Percentiles rank a stretch among this genome's conserved stretches.
These are phyloP conservation scores for Casuarina cunninghamiana DNA, from an alignment of 306 rosid genomes.

Conservation along the genomic window DNA sequence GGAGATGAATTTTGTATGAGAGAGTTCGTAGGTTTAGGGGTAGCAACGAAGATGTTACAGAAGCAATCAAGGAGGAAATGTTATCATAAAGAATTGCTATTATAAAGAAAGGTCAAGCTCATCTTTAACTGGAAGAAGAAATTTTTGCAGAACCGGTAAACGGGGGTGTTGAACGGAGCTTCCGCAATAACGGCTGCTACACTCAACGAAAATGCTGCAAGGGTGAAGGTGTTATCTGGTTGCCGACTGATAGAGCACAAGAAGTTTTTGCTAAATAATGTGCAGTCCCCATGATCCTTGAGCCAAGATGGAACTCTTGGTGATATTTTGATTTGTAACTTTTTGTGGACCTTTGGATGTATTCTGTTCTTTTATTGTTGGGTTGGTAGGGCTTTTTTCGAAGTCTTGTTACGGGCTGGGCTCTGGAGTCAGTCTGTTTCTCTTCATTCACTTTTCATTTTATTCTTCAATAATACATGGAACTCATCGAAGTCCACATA, in stretches of 20 bases:
- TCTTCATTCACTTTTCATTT: too few species aligned
- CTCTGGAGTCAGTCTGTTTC: too few species aligned
- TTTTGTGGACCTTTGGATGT: neutral
- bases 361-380: neutral
- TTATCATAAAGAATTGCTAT: conserved; percentile 16
- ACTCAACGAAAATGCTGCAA: conserved; percentile 22
- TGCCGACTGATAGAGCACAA: conserved; percentile 24
- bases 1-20: conserved; percentile 1
- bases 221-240: conserved; percentile 26
- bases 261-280: conserved; percentile 12
- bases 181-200: conserved; percentile 6
- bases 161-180: conserved; percentile 10
- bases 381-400: too few species aligned
- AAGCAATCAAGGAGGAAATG: conserved; percentile 30
- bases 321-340: neutral
- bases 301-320: neutral
- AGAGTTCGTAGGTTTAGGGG: conserved; percentile 19
- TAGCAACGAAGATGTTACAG: conserved; percentile 25
- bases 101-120: conserved; percentile 15
- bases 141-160: conserved; percentile 22
- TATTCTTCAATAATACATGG: neutral
- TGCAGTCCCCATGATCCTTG: conserved; percentile 11
- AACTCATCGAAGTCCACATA: neutral
- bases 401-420: too few species aligned
- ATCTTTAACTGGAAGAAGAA: conserved; percentile 20